Evolutionary conservation across 331 rosid genomes (phyloP).

Genomic region (Quercus lobata): DNA sequence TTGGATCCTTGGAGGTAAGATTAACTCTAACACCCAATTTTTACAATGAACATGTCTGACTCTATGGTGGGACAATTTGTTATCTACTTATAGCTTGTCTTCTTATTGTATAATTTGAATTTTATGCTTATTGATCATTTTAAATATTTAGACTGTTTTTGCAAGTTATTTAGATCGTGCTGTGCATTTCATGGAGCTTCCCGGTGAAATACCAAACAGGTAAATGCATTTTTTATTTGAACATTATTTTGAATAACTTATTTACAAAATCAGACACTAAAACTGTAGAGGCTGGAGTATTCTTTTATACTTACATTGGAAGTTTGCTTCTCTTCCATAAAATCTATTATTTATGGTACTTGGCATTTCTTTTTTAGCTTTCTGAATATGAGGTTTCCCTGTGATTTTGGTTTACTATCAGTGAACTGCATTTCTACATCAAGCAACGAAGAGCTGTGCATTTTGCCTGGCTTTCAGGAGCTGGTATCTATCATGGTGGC

Average conservation of each 20-base stretch:
- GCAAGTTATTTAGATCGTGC: constrained; percentile 74
- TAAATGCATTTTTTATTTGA: constrained; percentile 24
- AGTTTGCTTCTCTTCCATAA: not conserved
- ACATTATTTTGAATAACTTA: not conserved
- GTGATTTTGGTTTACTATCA: constrained; percentile 38
- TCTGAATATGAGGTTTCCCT: constrained; percentile 10
- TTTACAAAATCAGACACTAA: constrained; percentile 3
- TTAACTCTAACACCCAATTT: constrained; percentile 3
- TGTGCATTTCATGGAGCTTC: constrained; percentile 97
- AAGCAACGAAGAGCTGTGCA: constrained; percentile 95
- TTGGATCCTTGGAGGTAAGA: constrained; percentile 82
- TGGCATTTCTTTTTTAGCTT: constrained; percentile 3
- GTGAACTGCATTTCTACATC: constrained; percentile 89
- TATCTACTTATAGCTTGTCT: constrained; percentile 4
- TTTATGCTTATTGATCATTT: constrained; percentile 22
- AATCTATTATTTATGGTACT: not conserved
- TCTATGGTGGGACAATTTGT: constrained; percentile 4
- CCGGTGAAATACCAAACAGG: constrained; percentile 96
- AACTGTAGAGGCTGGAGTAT: constrained; percentile 8
- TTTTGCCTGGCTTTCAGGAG: constrained; percentile 99
- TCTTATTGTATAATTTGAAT: constrained; percentile 6
- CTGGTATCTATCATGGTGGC: constrained; percentile 93
- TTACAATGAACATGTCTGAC: not conserved
- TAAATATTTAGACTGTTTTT: constrained; percentile 67
- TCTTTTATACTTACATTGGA: not conserved